phyloP scores from a whole-genome alignment of 495 filamentous ascomycete genomes.

The Trichoderma orchidacearum region DNA sequence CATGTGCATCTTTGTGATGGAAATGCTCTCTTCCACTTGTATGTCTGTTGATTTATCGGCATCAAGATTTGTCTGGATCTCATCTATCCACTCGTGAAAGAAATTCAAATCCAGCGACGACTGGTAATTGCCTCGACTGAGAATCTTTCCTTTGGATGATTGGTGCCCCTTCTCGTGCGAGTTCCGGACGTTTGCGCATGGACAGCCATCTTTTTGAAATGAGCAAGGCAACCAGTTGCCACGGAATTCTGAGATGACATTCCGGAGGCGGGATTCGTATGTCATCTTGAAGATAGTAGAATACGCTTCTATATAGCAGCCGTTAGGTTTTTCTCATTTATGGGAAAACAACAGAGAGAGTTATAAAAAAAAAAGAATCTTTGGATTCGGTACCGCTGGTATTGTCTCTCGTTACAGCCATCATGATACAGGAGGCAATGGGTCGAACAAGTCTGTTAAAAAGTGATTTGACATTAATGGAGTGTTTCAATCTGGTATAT shows the following conservation, averaged over 20 bases:
- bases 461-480: too few species aligned
- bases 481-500: too few species aligned
- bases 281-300: neutral
- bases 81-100: conserved; percentile 5
- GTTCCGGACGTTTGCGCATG: conserved; percentile 23
- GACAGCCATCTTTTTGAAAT: conserved; percentile 12
- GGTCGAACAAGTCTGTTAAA: conserved; percentile 26
- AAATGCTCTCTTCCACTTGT: conserved; percentile 4
- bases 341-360: too few species aligned
- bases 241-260: conserved; percentile 30
- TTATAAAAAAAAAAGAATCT: neutral
- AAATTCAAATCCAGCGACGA: conserved; percentile 19
- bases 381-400: neutral
- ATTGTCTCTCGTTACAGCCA: conserved; percentile 13
- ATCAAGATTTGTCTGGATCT: neutral
- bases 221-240: conserved; percentile 27
- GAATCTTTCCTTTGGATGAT: conserved; percentile 20
- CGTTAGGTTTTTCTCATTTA: too few species aligned
- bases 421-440: conserved; percentile 37
- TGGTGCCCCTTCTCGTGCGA: conserved; percentile 36
- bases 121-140: conserved; percentile 24
- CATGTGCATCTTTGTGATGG: conserved; percentile 17
- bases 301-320: neutral
- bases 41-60: conserved; percentile 5
- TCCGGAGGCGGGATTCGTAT: neutral